Base-by-base conservation (phyloP, 2,329 filamentous ascomycete genomes). In the Pyricularia sp. region DNA sequence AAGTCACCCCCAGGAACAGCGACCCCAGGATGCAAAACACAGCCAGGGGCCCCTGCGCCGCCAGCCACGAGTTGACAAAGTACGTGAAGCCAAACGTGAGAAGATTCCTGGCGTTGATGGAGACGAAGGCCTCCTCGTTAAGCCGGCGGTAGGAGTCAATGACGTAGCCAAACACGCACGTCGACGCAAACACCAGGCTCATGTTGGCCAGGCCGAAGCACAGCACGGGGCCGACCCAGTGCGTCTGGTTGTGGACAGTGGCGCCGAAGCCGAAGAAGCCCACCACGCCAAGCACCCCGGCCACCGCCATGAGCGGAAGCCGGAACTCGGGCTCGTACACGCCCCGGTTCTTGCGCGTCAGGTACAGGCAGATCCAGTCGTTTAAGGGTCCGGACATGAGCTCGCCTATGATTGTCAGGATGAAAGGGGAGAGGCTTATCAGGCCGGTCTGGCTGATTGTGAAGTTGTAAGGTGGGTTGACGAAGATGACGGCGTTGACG, bases 271-370 rank as follows among this genome's bases (percentile, higher is more conserved):
- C 82, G 70, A 79, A 83, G 75, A 83, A 83, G 10, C 82, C 82
- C 7, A 77, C 80, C 4, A 78, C 74, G 1, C 80, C 81, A 20
- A 82, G 71, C 14, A 83, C 67, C 20, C 78, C 75, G 1, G 81
- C 78, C 6, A 82, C 75, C 30, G 78, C 69, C 70, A 83, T 78
- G 1, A 81, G 77, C 14, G 79, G 79, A 10, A 83, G 76, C 11
- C 84, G 79, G 72, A 85, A 85, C 72, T 86, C 83, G 5, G 84
- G 84, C 72, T 86, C 83, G 74, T 85, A 86, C 65, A 84, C 76
- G n/a, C 84, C 83, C 25, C 76, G 76, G 73, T 85, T 86, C 70
- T 77, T 80, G 73, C 79, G 81, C 4, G 83, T 80, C 69, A 84
- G 78, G 74, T 77, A 81, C 25, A 83, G 70, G 69, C 76, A 78